Base-by-base conservation (phyloP, 192 early-diverging fungal genomes). In the Entomortierella beljakovae region DNA sequence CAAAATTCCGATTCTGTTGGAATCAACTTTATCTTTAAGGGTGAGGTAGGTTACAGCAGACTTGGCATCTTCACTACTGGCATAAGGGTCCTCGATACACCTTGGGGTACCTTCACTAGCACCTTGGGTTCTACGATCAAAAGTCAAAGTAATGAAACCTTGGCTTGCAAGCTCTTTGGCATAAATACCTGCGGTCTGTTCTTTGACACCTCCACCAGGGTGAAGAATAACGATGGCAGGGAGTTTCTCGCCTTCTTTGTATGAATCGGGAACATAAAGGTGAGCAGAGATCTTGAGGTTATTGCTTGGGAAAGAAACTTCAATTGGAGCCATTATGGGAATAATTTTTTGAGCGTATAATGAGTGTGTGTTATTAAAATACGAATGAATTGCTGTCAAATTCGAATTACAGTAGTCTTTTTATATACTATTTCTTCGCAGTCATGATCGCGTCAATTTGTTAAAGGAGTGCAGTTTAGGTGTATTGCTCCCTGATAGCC, bases 141-240 rank as follows among this genome's bases (percentile, higher is more conserved):
- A 80, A 6, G 75, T 34, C 28, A 80, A 37, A 20, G 68, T 52
- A 2, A 80, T 37, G 43, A 58, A 80, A 1, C 75, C 75, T 23
- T 70, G 42, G 5, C 64, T 71, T 28, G 68, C 18, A 3, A 80
- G 56, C 6, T 57, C 32, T 10, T 50, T 6, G 10, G 75, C 68
- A 20, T 80, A 80, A 22, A 37, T 10, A 32, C 61, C 67, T 1
- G 54, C 75, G 6, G 75, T 80, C 32, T 80, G 75, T 26, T 80
- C 75, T 23, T 80, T 80, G 55, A 80, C 68, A 42, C 75, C 75
- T 29, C 66, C 68, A 23, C 34, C 34, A 7, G 68, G 68, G 13
- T 70, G 68, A 10, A 62, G 5, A 6, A 48, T 43, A 5, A 70
- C 55, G 9, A 70, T 53, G 0, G 49, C 68, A 15, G 68, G 68